Evolutionary conservation across 2,329 filamentous ascomycete species (phyloP).

Genomic region (Cladosporium sp.): DNA sequence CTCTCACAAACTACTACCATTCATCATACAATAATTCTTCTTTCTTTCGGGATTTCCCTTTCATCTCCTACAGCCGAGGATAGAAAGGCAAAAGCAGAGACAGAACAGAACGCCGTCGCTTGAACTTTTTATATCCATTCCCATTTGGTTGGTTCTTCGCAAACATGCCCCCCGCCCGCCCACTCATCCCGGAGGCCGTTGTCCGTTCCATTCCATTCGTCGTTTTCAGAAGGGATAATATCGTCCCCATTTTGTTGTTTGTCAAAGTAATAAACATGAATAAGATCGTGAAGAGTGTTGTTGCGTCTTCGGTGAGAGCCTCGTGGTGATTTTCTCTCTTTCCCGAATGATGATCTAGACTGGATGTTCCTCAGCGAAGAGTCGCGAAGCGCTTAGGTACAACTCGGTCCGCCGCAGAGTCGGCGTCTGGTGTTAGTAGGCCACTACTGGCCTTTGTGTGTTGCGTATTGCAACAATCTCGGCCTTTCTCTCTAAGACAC

Average conservation of each 20-base stretch:
- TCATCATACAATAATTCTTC: constrained; percentile 14
- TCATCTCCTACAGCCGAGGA: background rate
- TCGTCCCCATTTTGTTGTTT: constrained; percentile 1
- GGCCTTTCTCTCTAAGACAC: constrained; percentile 8
- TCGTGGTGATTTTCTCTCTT: background rate
- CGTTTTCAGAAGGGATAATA: background rate
- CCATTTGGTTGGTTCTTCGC: background rate
- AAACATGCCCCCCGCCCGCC: background rate
- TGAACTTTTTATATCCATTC: background rate
- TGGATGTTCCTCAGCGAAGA: background rate
- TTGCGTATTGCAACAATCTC: background rate
- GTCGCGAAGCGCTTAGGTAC: constrained; percentile 1
- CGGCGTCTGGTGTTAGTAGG: background rate
- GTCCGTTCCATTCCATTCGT: background rate
- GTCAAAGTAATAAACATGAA: constrained; percentile 19
- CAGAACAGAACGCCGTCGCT: background rate
- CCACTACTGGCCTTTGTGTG: background rate
- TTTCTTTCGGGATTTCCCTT: background rate
- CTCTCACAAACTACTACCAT: background rate
- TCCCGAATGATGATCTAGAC: background rate
- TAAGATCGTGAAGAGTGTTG: background rate
- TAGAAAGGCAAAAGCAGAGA: background rate
- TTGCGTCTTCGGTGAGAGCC: constrained; percentile 5
- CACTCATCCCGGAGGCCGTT: background rate
- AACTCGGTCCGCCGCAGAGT: background rate